phyloP scores from a whole-genome alignment of 257 asterid genomes.

The Plectranthus barbatus region DNA sequence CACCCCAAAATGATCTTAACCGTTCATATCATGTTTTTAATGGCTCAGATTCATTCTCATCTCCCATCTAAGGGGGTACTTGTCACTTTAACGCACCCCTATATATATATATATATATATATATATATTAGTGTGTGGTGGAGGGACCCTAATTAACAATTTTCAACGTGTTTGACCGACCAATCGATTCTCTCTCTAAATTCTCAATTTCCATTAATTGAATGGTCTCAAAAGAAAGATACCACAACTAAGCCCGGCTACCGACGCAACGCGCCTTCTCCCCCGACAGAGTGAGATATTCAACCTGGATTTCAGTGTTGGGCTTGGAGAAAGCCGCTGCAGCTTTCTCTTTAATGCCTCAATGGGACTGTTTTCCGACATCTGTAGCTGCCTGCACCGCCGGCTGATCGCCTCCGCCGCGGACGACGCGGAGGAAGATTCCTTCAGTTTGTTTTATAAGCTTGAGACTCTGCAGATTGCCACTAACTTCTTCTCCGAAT shows the following conservation, averaged over 20 bases:
- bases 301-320: conserved; percentile 3
- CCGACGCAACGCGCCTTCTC: not conserved
- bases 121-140: too few species aligned
- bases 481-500: conserved; percentile 73
- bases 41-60: too few species aligned
- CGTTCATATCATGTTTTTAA: too few species aligned
- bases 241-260: not conserved
- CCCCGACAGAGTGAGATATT: not conserved
- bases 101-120: too few species aligned
- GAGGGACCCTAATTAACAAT: too few species aligned
- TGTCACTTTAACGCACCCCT: too few species aligned
- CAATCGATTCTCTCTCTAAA: too few species aligned
- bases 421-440: conserved; percentile 24
- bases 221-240: not conserved
- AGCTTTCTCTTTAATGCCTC: conserved; percentile 14
- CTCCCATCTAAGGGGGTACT: too few species aligned
- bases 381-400: conserved; percentile 38
- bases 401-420: conserved; percentile 22
- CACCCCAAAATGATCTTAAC: too few species aligned
- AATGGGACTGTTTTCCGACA: conserved; percentile 40
- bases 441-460: conserved; percentile 43
- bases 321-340: not conserved
- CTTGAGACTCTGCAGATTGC: conserved; percentile 61
- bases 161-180: too few species aligned
- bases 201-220: too few species aligned